Evolutionary conservation across 345 rosid genomes (phyloP), one percentile per base, ranked within the genome.

Genomic region (Noccaea bulbosa): DNA sequence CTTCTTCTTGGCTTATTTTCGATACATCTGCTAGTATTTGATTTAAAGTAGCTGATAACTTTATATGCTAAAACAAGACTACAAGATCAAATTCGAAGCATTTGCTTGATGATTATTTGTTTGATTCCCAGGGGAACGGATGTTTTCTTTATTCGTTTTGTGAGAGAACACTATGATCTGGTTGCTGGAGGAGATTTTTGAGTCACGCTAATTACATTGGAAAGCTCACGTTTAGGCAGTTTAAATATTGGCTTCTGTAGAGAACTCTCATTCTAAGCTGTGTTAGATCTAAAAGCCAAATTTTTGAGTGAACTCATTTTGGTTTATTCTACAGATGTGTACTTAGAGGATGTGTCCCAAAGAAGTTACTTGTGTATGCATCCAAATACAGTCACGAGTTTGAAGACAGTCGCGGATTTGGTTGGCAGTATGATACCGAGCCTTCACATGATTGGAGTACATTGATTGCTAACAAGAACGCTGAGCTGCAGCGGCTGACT

Each of bases 281-380:
- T 50, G 24, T 6, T 15, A 49, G 50, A 59, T 30, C 6, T 9
- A 6, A 15, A 30, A 15, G 12, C 55, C 41, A 16, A 11, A 7
- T 30, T 6, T n/a, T 30, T 44, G 46, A 40, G 58, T 62, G 39
- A 54, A 37, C 2, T 55, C 11, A 10, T 38, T 15, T 53, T 55
- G 45, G 64, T 30, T 30, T 44, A 17, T 50, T 58, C 8, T 60
- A 59, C 79, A 91, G 96, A 58, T 93, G 98, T 79, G 96, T 93
- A 0, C 86, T 93, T n/a, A 86, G 98, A 57, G 97, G 98, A 72
- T 93, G 98, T 69, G 93, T 93, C 11, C 98, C 98, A n/a, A 91
- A 93, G 88, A 93, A 93, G 69, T 63, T 93, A 54, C 84, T 93
- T 33, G 98, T 93, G 33, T 93, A 88, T 24, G 82, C 96, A 12